Evolutionary conservation across 1,284 basidiomycete species (phyloP), one percentile per base, ranked within the genome.

Genomic region (Ganoderma meredithae): DNA sequence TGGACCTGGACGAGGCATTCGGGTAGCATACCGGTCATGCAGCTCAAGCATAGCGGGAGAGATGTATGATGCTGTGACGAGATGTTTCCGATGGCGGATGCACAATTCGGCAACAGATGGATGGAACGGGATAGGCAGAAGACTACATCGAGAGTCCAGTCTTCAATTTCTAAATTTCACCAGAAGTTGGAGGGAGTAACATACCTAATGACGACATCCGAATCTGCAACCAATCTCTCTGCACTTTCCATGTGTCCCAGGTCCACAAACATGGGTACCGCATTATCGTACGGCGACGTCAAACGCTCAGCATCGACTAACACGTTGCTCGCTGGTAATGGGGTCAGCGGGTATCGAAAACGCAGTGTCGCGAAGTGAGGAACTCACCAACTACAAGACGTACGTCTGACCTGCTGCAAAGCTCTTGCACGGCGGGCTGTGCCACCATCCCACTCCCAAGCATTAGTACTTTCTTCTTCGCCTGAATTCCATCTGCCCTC

Each of bases 361-460:
- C 53, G 17, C 22, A 62, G 72, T 47, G 47, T 60, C 69, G 58
- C 49, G 22, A 19, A 66, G 60, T 62, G 31, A 53, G 47, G 41
- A 17, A 85, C 91, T 75, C 69, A 95, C 95, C 95, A 71, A 96
- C 87, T 2, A 92, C 79, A 39, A 97, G 79, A 62, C 89, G 83
- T 0, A 95, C 81, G 71, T 94, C 92, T 0, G 75, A 71, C 59
- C 84, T 79, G 73, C 83, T 78, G 76, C 87, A 81, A 62, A 97
- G 86, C 76, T 93, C 88, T 69, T 93, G 88, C 7, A 95, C 90
- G 9, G 92, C 92, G 13, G 95, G 95, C 3, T 91, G 90, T 15
- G 95, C 94, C 27, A 97, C 96, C 89, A 97, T 96, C 22, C 96
- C 97, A 65, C 93, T 95, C 12, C 96, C 96, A 4, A 98, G 85